Conservation (phyloP, 306 rosid species). For the Albizia julibrissin region DNA sequence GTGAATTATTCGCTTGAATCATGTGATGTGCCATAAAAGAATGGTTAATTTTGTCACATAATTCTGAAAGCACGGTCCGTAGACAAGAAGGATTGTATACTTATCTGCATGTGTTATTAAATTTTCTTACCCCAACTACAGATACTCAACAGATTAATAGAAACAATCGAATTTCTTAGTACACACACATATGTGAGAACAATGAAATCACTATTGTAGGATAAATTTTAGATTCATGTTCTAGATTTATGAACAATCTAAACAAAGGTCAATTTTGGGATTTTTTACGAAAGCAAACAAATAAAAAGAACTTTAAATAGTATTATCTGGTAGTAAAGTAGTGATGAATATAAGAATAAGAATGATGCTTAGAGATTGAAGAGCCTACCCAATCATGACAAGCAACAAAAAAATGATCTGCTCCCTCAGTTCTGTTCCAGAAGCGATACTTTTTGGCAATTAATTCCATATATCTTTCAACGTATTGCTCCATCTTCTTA, state of each 20-base stretch:
- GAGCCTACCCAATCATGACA: constrained; percentile 90
- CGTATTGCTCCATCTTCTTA: constrained; percentile 56
- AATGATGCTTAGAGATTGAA: background rate
- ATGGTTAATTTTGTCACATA: background rate
- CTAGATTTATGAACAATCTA: background rate
- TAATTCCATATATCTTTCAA: constrained; percentile 61
- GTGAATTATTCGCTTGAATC: background rate
- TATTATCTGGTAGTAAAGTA: background rate
- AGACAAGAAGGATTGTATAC: background rate
- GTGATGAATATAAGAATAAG: constrained; percentile 1
- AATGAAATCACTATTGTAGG: background rate
- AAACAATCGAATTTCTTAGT: background rate
- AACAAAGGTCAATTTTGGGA: background rate
- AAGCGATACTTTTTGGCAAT: constrained; percentile 65
- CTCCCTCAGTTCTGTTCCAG: constrained; percentile 89
- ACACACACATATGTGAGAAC: background rate
- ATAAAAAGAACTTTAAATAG: constrained; percentile 3
- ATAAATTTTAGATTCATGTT: background rate
- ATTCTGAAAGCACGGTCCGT: background rate
- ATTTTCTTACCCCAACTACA: background rate
- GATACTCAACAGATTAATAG: background rate
- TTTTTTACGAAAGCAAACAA: background rate
- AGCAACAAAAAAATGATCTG: constrained; percentile 91
- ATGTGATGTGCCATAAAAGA: background rate
- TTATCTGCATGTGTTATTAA: background rate